phyloP scores from a whole-genome alignment of 352 stramenopile genomes.

The Phytophthora macrochlamydospora region DNA sequence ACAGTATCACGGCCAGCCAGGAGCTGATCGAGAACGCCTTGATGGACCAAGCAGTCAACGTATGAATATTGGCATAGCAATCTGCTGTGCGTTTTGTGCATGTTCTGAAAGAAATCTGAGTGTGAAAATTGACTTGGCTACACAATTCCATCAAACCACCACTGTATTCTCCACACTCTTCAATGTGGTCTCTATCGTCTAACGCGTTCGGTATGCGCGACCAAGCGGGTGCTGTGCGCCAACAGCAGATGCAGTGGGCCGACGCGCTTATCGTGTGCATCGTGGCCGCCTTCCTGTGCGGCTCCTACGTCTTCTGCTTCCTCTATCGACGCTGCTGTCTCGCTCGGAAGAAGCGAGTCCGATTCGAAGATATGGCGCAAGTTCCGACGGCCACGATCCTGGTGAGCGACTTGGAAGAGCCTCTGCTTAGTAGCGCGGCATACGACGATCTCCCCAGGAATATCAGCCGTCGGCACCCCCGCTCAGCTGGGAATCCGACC shows the following conservation, averaged over 20 bases:
- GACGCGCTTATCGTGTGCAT: conserved; percentile 46
- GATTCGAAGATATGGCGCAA: conserved; percentile 18
- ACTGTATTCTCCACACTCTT: background rate
- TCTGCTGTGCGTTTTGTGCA: background rate
- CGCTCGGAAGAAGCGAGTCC: background rate
- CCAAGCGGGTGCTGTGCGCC: background rate
- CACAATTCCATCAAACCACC: background rate
- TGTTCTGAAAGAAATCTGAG: background rate
- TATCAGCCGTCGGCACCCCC: conserved; percentile 73
- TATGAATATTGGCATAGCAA: background rate
- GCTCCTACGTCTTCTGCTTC: conserved; percentile 58
- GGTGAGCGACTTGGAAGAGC: conserved; percentile 72
- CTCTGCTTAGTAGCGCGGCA: conserved; percentile 48
- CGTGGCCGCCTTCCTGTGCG: conserved; percentile 50
- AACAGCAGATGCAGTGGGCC: conserved; percentile 37
- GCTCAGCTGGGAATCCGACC: conserved; percentile 40
- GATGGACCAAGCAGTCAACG: conserved; percentile 33
- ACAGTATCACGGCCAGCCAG: conserved; percentile 38
- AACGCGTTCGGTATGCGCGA: conserved; percentile 4
- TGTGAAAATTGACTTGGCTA: background rate
- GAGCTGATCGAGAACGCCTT: conserved; percentile 45
- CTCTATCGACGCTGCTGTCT: conserved; percentile 48
- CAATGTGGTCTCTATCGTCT: conserved; percentile 1
- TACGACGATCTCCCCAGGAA: conserved; percentile 58
- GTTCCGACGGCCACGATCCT: conserved; percentile 36